These are phyloP conservation scores for Fraxinus sp. DNA, from an alignment of 305 asterid species.

Conservation along the genomic window DNA sequence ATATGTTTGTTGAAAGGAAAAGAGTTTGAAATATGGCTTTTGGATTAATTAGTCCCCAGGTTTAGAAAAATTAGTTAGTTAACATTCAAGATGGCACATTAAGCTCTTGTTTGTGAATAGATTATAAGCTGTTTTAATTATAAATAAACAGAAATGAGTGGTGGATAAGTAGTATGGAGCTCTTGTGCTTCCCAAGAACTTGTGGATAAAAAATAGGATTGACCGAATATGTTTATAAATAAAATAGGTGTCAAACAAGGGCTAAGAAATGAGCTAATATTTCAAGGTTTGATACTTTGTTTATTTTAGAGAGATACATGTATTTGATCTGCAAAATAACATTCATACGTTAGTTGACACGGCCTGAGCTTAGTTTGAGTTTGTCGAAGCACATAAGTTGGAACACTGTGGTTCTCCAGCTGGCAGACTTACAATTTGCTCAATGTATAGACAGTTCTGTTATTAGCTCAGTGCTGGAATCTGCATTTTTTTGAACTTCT, in stretches of 20 bases:
- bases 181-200: background rate
- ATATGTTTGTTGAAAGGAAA: background rate
- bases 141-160: background rate
- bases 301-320: background rate
- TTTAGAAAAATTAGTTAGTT: background rate
- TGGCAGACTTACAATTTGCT: constrained; percentile 11
- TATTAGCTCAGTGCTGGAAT: constrained; percentile 3
- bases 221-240: background rate
- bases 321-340: background rate
- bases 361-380: background rate
- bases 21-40: constrained; percentile 10
- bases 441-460: constrained; percentile 3
- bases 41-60: constrained; percentile 4
- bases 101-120: background rate
- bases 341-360: constrained; percentile 9
- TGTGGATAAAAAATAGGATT: background rate
- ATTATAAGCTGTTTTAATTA: background rate
- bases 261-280: background rate
- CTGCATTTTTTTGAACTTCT: background rate
- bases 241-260: background rate
- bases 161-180: background rate
- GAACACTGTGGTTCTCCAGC: background rate
- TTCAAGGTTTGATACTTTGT: background rate
- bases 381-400: background rate
- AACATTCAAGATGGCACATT: background rate